Evolutionary conservation across 2,329 filamentous ascomycete species (phyloP).

Genomic region (Onygenales sp.): DNA sequence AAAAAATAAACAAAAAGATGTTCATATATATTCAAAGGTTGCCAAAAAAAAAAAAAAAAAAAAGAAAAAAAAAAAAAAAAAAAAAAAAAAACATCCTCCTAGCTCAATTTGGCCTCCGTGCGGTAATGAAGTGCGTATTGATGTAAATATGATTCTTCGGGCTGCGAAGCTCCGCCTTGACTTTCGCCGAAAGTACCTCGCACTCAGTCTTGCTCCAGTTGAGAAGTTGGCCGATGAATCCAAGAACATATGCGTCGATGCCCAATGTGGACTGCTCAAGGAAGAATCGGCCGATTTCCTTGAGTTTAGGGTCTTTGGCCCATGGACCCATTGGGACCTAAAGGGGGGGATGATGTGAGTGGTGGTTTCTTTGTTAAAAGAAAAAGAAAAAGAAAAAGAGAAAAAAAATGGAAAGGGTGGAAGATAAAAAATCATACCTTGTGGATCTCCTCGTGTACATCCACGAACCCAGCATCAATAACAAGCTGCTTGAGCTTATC

Average conservation of each 20-base stretch:
- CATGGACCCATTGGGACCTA: slow-evolving; percentile 23
- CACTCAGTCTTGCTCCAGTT: slow-evolving; percentile 23
- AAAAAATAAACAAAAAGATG: too few relatives aligned
- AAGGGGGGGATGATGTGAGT: neutral
- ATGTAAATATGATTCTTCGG: slow-evolving; percentile 22
- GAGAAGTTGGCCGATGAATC: slow-evolving; percentile 20
- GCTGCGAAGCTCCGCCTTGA: slow-evolving; percentile 23
- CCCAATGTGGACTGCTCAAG: slow-evolving; percentile 15
- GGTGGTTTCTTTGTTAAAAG: neutral
- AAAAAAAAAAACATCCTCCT: neutral
- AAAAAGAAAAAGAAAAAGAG: too few relatives aligned
- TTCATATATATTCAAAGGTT: too few relatives aligned
- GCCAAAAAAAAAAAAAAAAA: neutral
- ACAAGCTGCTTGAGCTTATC: slow-evolving; percentile 18
- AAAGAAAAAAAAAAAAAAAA: neutral
- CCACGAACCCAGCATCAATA: slow-evolving; percentile 24
- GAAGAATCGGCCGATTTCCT: slow-evolving; percentile 35
- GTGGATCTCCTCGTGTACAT: slow-evolving; percentile 19
- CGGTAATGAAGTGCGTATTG: neutral
- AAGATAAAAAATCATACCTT: slow-evolving; percentile 9
- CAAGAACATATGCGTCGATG: slow-evolving; percentile 16
- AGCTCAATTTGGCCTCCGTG: neutral
- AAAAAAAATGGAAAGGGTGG: neutral
- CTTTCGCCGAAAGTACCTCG: slow-evolving; percentile 21
- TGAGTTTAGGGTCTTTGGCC: slow-evolving; percentile 39